Percentiles rank a stretch among this genome's conserved stretches.
These are phyloP conservation scores for Amphicarpaea edgeworthii DNA, from an alignment of 306 rosid species.

Conservation along the genomic window DNA sequence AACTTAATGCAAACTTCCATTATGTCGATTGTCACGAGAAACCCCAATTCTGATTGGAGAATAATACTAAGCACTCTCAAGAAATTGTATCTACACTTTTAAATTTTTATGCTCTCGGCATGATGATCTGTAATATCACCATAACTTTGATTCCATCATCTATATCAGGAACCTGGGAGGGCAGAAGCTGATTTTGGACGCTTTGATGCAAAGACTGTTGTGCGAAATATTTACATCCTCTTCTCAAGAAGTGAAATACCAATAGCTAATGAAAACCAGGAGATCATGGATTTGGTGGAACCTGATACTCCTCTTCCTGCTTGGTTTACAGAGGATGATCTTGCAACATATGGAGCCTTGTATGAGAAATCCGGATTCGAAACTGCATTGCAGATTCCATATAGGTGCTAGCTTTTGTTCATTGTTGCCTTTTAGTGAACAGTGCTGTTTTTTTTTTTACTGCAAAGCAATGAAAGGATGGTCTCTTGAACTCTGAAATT, in stretches of 20 bases:
- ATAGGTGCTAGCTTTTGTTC: slow-evolving; percentile 59
- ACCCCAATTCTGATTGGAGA: too few species aligned
- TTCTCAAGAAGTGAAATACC: slow-evolving; percentile 82
- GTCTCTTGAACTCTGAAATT: not conserved
- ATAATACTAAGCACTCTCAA: too few species aligned
- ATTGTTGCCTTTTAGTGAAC: not conserved
- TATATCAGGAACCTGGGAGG: slow-evolving; percentile 71
- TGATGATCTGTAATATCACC: not conserved
- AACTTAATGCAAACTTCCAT: not conserved
- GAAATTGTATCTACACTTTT: not conserved
- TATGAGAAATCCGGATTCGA: slow-evolving; percentile 82
- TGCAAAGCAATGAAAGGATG: not conserved
- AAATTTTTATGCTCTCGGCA: not conserved
- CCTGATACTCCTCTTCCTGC: slow-evolving; percentile 74
- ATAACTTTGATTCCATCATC: slow-evolving; percentile 30
- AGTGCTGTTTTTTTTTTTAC: not conserved
- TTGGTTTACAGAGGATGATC: slow-evolving; percentile 87
- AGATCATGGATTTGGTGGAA: slow-evolving; percentile 89
- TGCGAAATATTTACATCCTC: slow-evolving; percentile 75
- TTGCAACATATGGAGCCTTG: slow-evolving; percentile 63
- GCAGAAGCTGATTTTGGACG: slow-evolving; percentile 92
- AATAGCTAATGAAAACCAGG: slow-evolving; percentile 73
- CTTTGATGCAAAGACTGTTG: slow-evolving; percentile 68
- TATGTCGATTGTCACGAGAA: too few species aligned
- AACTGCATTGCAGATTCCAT: slow-evolving; percentile 77